Percentiles rank a stretch among this genome's conserved stretches.
Conservation (phyloP, 1,284 basidiomycete genomes). For the Heterobasidion parviporum region DNA sequence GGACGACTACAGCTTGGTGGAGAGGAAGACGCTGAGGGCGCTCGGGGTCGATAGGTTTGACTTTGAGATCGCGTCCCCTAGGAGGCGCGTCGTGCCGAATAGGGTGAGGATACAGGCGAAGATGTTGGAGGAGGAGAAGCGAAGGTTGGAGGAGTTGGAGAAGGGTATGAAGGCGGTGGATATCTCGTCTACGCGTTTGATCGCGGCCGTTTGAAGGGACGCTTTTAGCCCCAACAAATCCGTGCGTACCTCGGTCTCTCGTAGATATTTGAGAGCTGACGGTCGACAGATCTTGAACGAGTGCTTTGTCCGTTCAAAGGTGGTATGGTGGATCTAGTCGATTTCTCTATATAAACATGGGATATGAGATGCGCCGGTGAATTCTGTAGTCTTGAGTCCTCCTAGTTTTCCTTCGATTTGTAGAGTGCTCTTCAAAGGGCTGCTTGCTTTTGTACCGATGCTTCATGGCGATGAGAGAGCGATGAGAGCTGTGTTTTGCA, state of each 20-base stretch:
- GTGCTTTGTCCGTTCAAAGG: no score
- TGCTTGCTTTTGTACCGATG: no score
- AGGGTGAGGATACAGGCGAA: conserved; percentile 20
- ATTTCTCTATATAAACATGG: no score
- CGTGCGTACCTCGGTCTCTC: no score
- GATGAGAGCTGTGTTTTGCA: no score
- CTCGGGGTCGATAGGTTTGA: conserved; percentile 38
- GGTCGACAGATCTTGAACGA: neutral
- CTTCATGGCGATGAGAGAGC: no score
- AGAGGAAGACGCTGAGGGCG: conserved; percentile 43
- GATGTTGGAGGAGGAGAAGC: conserved; percentile 26
- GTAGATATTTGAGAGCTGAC: neutral
- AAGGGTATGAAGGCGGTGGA: conserved; percentile 3
- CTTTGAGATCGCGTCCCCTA: conserved; percentile 24
- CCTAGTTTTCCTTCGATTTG: no score
- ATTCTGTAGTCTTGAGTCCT: no score
- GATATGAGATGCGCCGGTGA: no score
- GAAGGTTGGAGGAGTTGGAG: conserved; percentile 18
- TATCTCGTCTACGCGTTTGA: conserved; percentile 7
- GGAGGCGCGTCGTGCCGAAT: conserved; percentile 20
- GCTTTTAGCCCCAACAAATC: no score
- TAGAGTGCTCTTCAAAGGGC: no score
- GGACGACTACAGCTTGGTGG: conserved; percentile 42
- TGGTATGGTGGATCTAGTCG: no score
- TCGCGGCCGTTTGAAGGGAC: conserved; percentile 16